Base-by-base conservation (phyloP, 345 rosid genomes). In the Euphorbia tirucalli region DNA sequence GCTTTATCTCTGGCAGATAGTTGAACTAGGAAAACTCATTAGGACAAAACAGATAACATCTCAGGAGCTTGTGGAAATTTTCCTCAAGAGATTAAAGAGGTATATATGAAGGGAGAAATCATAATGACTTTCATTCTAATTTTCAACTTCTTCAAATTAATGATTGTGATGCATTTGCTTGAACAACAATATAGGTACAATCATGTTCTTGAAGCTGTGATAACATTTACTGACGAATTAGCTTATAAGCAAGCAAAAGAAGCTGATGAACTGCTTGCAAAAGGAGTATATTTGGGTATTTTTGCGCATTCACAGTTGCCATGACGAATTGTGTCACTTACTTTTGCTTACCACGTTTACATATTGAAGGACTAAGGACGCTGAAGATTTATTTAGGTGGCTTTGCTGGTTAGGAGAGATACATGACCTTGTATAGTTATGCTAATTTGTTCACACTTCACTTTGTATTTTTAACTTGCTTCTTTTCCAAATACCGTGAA, bases 221-320 rank as follows among this genome's bases (percentile, higher is more conserved):
- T 93, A 66, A 84, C 97, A 67, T 79, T 27, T 74, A 90, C 97
- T 4, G 96, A 93, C 61, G 94, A 87, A 39, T 79, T 93, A 74
- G 97, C 96, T 73, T 87, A 80, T 72, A 77, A 80, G 78, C 96
- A 93, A 83, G 98, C 98, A 43, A 81, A 87, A 83, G 86, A 87
- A 82, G 93, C 94, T 59, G 97, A 93, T 80, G 69, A 83, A 46
- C 87, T 93, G 71, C 88, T 93, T 81, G 83, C 89, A 28, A 73
- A 79, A 75, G 97, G 98, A 84, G 85, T 82, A 35, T 86, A 88
- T 83, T 83, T 93, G 50, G 96, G 97, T 93, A 85, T 65, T 55
- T 31, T 41, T 46, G 55, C 61, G 19, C 24, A 3, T 21, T 18
- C 52, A 49, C 59, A 39, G 2, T 48, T 27, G 5, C 1, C 41